Base-by-base conservation (phyloP, 2,329 filamentous ascomycete species). In the Fusarium subglutinans region DNA sequence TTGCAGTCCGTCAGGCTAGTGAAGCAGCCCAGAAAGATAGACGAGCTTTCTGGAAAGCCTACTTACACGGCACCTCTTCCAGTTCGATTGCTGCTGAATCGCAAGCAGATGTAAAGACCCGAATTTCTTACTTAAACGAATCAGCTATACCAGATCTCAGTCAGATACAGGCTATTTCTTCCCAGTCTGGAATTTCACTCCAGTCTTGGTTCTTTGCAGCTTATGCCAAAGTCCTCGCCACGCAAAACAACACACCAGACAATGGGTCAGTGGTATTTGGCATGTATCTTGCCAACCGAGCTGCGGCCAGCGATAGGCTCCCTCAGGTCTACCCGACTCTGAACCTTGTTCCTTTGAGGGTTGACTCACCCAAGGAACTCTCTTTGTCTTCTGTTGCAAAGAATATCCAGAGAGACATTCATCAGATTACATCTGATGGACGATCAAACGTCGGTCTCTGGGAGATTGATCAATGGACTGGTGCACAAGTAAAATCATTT, bases 221-320 rank as follows among this genome's bases (percentile, higher is more conserved):
- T 0, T 93, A 92, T 72, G 90, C 93, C 6, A 89, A 87, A 70
- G 77, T 81, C 17, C 77, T 84, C 6, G 77, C 81, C 54, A 38
- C 47, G 38, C 58, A 74, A 37, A 54, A 78, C 11, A 84, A 89
- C 44, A 81, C 43, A 6, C n/a, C 40, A 20, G 44, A 53, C 11
- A n/a, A 38, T 8, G 45, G 43, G 22, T 54, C 62, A n/a, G 71
- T 93, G 4, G 83, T 94, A 0, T 87, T 98, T 57, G 95, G 95
- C 5, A 82, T 98, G 28, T 98, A 98, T 80, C 88, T 97, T 14
- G 93, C 94, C 47, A 97, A 97, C 80, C 89, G 94, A 58, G 87
- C 88, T 0, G 81, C 87, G 12, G 81, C 87, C 14, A 83, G 87
- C 7, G 83, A 86, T 7, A 79, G 90, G 3, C 83, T 88, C 5